Conservation (phyloP, 495 filamentous ascomycete genomes). For the Cercophora scortea region DNA sequence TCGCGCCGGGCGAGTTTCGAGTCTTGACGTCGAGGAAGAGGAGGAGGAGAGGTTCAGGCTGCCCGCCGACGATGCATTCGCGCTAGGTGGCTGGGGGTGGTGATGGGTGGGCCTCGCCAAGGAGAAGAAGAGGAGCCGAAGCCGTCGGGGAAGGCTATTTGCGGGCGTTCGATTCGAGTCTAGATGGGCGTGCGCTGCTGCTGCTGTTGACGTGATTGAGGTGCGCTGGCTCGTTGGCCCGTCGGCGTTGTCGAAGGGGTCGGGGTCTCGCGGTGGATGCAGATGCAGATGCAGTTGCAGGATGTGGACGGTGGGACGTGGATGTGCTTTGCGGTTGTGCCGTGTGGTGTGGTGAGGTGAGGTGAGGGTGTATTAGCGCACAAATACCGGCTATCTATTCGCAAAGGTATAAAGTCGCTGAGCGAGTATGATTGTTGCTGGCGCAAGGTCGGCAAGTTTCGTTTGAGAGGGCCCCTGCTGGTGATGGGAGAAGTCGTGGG, state of each 20-base stretch:
- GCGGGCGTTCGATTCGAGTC: no score
- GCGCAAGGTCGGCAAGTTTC: neutral
- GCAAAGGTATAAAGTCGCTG: no score
- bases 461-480: neutral
- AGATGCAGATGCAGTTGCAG: no score
- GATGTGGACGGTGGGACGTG: neutral
- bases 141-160: no score
- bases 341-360: neutral
- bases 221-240: no score
- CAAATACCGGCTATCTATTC: neutral
- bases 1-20: conserved; percentile 10
- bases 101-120: no score
- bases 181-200: no score
- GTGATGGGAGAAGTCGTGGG: neutral
- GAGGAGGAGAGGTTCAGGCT: neutral
- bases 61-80: conserved; percentile 5
- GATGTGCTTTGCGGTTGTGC: neutral
- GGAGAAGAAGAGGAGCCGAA: no score
- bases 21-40: neutral
- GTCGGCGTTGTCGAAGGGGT: neutral
- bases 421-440: no score
- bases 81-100: neutral
- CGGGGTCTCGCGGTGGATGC: neutral
- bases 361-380: neutral
- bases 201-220: no score